Evolutionary conservation across 352 stramenopile genomes (phyloP).

Genomic region (Phytopythium aichiense): DNA sequence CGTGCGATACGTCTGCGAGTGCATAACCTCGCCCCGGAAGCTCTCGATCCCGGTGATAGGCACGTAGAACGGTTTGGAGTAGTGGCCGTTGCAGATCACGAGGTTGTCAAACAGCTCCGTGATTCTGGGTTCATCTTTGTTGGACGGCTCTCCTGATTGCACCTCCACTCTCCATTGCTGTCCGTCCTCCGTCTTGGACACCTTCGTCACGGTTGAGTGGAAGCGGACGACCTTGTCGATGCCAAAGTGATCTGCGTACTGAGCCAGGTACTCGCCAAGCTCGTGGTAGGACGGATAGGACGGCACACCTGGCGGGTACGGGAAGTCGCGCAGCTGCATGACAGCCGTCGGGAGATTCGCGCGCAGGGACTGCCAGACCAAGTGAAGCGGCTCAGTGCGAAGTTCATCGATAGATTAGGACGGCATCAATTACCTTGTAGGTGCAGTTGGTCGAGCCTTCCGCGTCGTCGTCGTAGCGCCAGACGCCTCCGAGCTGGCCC

Average conservation of each 20-base stretch:
- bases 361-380: slow-evolving; percentile 74
- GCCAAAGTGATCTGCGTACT: slow-evolving; percentile 54
- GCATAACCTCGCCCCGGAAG: slow-evolving; percentile 31
- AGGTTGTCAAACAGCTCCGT: slow-evolving; percentile 66
- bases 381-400: too few species aligned
- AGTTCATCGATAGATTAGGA: too few species aligned
- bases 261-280: slow-evolving; percentile 61
- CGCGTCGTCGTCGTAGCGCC: slow-evolving; percentile 58
- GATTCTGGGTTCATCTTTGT: slow-evolving; percentile 32
- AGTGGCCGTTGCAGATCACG: slow-evolving; percentile 77
- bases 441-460: slow-evolving; percentile 39
- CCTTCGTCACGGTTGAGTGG: slow-evolving; percentile 33
- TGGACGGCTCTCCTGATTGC: slow-evolving; percentile 31
- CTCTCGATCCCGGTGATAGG: slow-evolving; percentile 49
- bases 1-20: slow-evolving; percentile 58
- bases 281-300: slow-evolving; percentile 59
- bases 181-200: slow-evolving; percentile 18
- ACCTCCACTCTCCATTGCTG: slow-evolving; percentile 17
- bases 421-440: slow-evolving; percentile 74
- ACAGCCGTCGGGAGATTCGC: slow-evolving; percentile 79
- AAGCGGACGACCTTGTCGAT: slow-evolving; percentile 49
- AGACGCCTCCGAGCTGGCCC: slow-evolving; percentile 55
- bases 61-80: slow-evolving; percentile 44
- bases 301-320: slow-evolving; percentile 42
- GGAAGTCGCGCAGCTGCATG: slow-evolving; percentile 73